A percentile compares a stretch with the other conserved stretches of the same genome.
Conservation (phyloP, 345 rosid species). For the Excoecaria agallocha region DNA sequence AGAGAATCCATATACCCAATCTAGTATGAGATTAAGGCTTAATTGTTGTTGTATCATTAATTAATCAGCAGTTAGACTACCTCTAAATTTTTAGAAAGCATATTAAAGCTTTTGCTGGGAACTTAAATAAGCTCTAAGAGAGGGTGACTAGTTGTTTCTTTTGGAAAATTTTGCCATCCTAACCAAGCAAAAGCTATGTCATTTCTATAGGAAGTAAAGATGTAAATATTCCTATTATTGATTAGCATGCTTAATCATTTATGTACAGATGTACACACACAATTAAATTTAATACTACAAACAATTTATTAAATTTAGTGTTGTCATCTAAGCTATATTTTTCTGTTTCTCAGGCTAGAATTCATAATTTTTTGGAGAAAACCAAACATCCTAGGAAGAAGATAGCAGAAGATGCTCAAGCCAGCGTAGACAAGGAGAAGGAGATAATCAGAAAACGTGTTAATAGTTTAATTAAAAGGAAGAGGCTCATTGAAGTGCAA, state of each 20-base stretch:
- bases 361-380: slow-evolving; percentile 76
- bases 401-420: slow-evolving; percentile 43
- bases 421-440: slow-evolving; percentile 48
- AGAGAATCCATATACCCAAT: too few relatives aligned
- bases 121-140: background rate
- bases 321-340: background rate
- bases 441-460: slow-evolving; percentile 67
- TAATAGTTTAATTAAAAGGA: slow-evolving; percentile 68
- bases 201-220: background rate
- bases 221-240: background rate
- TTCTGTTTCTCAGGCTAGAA: slow-evolving; percentile 56
- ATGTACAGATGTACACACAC: background rate
- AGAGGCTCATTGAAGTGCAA: slow-evolving; percentile 57
- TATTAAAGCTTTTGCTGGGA: background rate
- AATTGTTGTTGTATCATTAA: background rate
- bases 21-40: too few relatives aligned
- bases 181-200: background rate
- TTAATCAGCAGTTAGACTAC: background rate
- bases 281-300: background rate
- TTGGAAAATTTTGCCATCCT: background rate
- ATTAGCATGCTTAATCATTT: background rate
- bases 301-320: background rate
- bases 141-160: background rate
- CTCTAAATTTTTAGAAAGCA: background rate
- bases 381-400: slow-evolving; percentile 52